phyloP scores from a whole-genome alignment of 768 basidiomycete genomes.

The Megacollybia marginata region DNA sequence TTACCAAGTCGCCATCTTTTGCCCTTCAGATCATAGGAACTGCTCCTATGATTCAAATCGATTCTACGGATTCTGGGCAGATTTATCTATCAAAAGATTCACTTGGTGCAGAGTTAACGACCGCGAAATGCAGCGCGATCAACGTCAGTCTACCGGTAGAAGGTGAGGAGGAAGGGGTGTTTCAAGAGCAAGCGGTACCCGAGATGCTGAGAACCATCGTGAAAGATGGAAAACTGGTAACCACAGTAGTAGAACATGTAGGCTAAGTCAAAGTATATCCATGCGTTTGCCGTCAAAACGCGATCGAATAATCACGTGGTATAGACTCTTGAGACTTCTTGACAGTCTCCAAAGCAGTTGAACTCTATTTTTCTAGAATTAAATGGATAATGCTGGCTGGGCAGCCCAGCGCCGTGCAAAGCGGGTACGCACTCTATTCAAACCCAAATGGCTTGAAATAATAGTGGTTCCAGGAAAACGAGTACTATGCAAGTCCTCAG shows the following conservation, averaged over 20 bases:
- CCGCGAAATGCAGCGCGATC: slow-evolving; percentile 88
- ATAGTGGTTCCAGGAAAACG: slow-evolving; percentile 17
- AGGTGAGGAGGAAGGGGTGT: slow-evolving; percentile 88
- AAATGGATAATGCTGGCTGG: slow-evolving; percentile 78
- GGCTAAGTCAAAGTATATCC: slow-evolving; percentile 29
- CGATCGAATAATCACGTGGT: no score
- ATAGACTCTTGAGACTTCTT: no score
- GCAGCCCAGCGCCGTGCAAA: slow-evolving; percentile 57
- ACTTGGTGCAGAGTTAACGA: slow-evolving; percentile 77
- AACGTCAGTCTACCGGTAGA: slow-evolving; percentile 84
- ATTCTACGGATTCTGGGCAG: slow-evolving; percentile 92
- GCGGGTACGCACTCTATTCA: slow-evolving; percentile 31
- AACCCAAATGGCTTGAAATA: slow-evolving; percentile 7
- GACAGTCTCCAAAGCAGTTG: no score
- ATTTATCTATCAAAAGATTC: slow-evolving; percentile 86
- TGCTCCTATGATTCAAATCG: slow-evolving; percentile 89
- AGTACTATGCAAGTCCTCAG: slow-evolving; percentile 18
- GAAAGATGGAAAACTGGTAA: slow-evolving; percentile 76
- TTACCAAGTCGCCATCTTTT: slow-evolving; percentile 92
- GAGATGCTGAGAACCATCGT: slow-evolving; percentile 93
- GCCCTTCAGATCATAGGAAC: slow-evolving; percentile 84
- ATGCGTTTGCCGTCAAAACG: not conserved
- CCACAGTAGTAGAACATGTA: slow-evolving; percentile 81
- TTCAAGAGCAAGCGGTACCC: slow-evolving; percentile 83
- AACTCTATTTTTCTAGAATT: not conserved